phyloP scores from a whole-genome alignment of 2,329 filamentous ascomycete species.

The Hypoxylon sp. region DNA sequence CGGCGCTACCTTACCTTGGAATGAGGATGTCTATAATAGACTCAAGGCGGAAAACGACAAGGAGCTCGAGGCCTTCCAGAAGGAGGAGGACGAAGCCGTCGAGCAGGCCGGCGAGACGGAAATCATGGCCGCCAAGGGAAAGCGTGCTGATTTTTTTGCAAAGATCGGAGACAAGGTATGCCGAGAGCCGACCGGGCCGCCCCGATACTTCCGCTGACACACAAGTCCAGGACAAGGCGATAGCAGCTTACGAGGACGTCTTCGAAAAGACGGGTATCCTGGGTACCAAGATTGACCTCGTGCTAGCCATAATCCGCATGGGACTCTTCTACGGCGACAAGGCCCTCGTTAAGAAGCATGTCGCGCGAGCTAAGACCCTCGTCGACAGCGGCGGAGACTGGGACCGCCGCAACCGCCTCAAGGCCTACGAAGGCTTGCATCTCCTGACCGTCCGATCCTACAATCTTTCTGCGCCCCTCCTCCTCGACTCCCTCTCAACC shows the following conservation, averaged over 20 bases:
- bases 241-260: constrained; percentile 89
- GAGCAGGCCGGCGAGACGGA: constrained; percentile 98
- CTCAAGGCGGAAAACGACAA: constrained; percentile 79
- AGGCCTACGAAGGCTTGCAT: constrained; percentile 96
- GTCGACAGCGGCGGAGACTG: constrained; percentile 97
- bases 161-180: constrained; percentile 92
- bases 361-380: constrained; percentile 86
- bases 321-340: constrained; percentile 97
- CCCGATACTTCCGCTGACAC: constrained; percentile 28
- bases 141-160: constrained; percentile 96
- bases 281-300: constrained; percentile 95
- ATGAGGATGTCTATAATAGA: constrained; percentile 84
- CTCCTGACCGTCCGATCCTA: constrained; percentile 92
- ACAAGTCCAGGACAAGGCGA: constrained; percentile 80
- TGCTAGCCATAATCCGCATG: constrained; percentile 94
- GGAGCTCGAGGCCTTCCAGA: constrained; percentile 78
- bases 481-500: constrained; percentile 95
- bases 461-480: constrained; percentile 85
- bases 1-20: constrained; percentile 81
- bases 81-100: constrained; percentile 90
- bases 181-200: background rate
- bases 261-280: constrained; percentile 98
- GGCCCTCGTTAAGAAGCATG: constrained; percentile 88
- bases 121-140: constrained; percentile 88
- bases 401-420: constrained; percentile 97